Base-by-base conservation (phyloP, 441 rosid genomes). In the Geranium incanum region DNA sequence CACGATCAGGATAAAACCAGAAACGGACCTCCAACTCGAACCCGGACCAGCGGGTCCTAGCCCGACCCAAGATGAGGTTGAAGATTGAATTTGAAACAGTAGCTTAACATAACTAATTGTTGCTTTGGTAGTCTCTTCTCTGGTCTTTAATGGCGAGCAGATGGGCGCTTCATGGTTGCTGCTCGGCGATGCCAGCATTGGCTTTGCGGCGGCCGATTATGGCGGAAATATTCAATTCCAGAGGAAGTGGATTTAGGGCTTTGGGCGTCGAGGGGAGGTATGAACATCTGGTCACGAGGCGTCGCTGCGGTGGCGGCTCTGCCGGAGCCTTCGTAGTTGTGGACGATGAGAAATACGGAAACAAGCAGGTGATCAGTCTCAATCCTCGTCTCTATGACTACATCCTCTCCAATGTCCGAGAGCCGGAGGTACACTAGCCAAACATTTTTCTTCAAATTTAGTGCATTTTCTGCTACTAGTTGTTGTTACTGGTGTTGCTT, bases 381-480 rank as follows among this genome's bases (percentile, higher is more conserved):
- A 91, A 92, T 70, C 86, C 97, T 83, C 84, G 87, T 59, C 87
- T 89, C 48, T 93, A 91, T 75, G 85, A 87, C 72, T 93, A 89
- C 70, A 76, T 91, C 69, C 93, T 91, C 83, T 82, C 91, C 82
- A 88, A 91, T 70, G 90, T 87, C 70, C 86, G 93, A 48, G 98
- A 93, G 81, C 97, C 91, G 13, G 74, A 80, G 90, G 98, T 86
- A 72, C 19, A 37, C 12, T 28, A 52, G n/a, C n/a, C 18, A 52
- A n/a, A 52, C 48, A 43, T 55, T 16, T 43, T 37, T 66, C 68
- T 4, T 71, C 33, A 59, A 8, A 45, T 15, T 1, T 33, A 36
- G 18, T 68, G 15, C 12, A 8, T 36, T 18, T 50, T 36, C 16
- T 21, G 15, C 67, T 43, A 1, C 4, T 6, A 33, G 36, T 2